Base-by-base conservation (phyloP, 2,329 filamentous ascomycete genomes). In the Verticillium nonalfalfae region DNA sequence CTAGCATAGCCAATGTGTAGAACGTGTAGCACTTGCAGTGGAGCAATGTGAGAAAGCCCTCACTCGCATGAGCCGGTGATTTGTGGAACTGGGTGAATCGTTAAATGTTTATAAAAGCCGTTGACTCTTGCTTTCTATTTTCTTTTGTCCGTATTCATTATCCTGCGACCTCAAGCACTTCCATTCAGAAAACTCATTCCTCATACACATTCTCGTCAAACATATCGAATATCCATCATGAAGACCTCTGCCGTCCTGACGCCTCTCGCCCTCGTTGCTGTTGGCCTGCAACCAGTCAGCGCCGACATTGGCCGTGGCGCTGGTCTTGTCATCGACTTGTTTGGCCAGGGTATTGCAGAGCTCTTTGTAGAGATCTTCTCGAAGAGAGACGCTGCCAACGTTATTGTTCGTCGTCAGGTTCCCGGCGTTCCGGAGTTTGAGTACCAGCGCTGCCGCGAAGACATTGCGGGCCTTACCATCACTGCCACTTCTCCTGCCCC, bases 391-490 rank as follows among this genome's bases (percentile, higher is more conserved):
- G n/a, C 18, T 21, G 38, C 52, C 14, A 11, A 55, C 11, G 18
- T 21, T 7, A 34, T 59, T 35, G 55, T 38, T 2, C 18, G 38
- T 21, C 56, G 56, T 14, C 56, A 61, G 56, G 40, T 50, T 7
- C 55, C 59, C 36, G 63, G 63, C 1, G 63, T 65, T 26, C 63
- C 63, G 1, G 56, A 65, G 56, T 56, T 61, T 10, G 63, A 65
- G 57, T 65, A 59, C 55, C 59, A 65, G 38, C 61, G 63, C 56
- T 65, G 63, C 61, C 56, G 57, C 33, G 55, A 57, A 6, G 59
- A 63, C 26, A 60, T 65, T 15, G 26, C 45, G 7, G 61, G 62
- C 21, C 36, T 60, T 31, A 59, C 63, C 36, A 59, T 65, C 45
- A 65, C 59, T 14, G 61, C 58, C 40, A 57, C 59, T 5, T 34